Base-by-base conservation (phyloP, 495 filamentous ascomycete species). In the Saxophila tyrrhenica region DNA sequence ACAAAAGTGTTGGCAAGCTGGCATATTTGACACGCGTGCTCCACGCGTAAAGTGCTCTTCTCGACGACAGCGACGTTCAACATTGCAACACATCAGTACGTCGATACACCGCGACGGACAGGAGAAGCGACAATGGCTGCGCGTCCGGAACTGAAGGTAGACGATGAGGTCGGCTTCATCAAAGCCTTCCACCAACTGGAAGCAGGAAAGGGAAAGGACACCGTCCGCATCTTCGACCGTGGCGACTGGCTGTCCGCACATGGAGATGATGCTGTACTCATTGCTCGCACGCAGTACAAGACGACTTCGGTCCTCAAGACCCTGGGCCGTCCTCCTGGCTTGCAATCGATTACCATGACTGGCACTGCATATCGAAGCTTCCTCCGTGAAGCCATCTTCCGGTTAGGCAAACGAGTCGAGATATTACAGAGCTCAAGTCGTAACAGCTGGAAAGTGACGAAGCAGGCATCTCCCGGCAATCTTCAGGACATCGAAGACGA, bases 401-500 rank as follows among this genome's bases (percentile, higher is more conserved):
- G 83, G 54, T 76, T 95, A 1, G 87, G 90, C 56, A 95, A 89
- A 65, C 76, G 94, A 10, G 70, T 98, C 19, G 94, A 98, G 71
- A 87, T 98, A 52, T 95, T 86, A 81, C 83, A 79, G 23, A 85
- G 78, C 38, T 72, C 75, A 1, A 82, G 82, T 9, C 81, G 87
- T 48, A 89, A 85, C 68, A 84, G 86, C 59, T 98, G 94, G 92
- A 95, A 94, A 64, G 68, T 91, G 39, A 74, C 72, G 41, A 97
- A 96, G 72, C 86, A 90, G 48, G 65, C 63, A 24, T 95, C 89
- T 25, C 92, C 92, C 0, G 92, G 92, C 13, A 98, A 98, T 68
- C 69, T 98, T 32, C 94, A 98, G 69, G 94, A 96, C 67, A 83
- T 98, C 35, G 92, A 98, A 68, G 94, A 98, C 25, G 92, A 98